These are phyloP conservation scores for Microbotryum intermedium DNA, from an alignment of 1,284 basidiomycete genomes.

Conservation along the genomic window DNA sequence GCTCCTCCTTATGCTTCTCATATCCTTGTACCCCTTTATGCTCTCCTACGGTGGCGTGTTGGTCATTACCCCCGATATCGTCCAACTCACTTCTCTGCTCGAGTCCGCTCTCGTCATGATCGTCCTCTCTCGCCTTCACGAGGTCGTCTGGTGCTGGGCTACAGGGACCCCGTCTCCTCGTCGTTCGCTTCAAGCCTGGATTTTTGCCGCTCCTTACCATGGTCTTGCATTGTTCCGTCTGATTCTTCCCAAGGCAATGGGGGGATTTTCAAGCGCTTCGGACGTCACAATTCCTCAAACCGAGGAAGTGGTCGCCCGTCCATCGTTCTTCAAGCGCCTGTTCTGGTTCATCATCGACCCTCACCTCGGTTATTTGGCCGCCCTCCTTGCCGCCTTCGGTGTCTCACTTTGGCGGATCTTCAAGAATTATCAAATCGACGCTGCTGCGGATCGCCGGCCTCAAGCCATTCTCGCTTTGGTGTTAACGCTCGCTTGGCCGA, in stretches of 20 bases:
- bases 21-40: constrained; percentile 29
- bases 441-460: no score
- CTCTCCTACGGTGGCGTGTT: constrained; percentile 30
- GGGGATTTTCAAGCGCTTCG: constrained; percentile 26
- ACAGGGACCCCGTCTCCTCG: constrained; percentile 24
- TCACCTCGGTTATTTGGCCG: constrained; percentile 22
- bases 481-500: constrained; percentile 31
- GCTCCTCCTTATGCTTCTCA: constrained; percentile 26
- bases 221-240: constrained; percentile 29
- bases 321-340: constrained; percentile 16
- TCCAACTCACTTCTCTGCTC: constrained; percentile 29
- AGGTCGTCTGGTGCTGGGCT: constrained; percentile 22
- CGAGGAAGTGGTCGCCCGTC: constrained; percentile 19
- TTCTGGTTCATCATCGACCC: constrained; percentile 25
- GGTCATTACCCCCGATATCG: constrained; percentile 20
- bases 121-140: constrained; percentile 27
- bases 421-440: constrained; percentile 15
- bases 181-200: constrained; percentile 28
- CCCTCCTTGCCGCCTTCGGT: constrained; percentile 23
- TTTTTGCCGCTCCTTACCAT: constrained; percentile 32
- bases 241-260: constrained; percentile 26
- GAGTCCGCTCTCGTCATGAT: constrained; percentile 27
- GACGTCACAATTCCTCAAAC: constrained; percentile 20
- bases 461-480: no score
- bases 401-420: constrained; percentile 26